phyloP scores from a whole-genome alignment of 768 basidiomycete genomes.

The Agaricus blazei region DNA sequence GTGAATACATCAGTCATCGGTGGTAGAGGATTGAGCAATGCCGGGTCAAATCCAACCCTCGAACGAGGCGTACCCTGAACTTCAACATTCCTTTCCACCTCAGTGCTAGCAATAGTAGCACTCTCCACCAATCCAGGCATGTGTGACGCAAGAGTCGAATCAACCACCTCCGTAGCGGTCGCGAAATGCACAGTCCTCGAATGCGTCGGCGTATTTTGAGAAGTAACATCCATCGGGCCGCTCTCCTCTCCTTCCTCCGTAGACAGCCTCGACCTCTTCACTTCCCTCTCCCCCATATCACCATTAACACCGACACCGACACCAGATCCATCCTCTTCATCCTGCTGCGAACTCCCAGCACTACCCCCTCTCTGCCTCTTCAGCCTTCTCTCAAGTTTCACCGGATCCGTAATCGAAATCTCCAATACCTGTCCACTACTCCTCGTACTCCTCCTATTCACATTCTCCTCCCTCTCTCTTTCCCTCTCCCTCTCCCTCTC shows the following conservation, averaged over 20 bases:
- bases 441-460: slow-evolving; percentile 63
- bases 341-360: slow-evolving; percentile 42
- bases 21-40: slow-evolving; percentile 48
- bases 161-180: slow-evolving; percentile 20
- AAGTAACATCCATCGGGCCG: slow-evolving; percentile 42
- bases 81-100: slow-evolving; percentile 19
- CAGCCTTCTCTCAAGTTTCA: slow-evolving; percentile 66
- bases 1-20: slow-evolving; percentile 11
- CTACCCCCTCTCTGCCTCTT: slow-evolving; percentile 63
- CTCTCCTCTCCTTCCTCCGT: slow-evolving; percentile 42
- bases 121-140: slow-evolving; percentile 6
- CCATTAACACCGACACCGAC: slow-evolving; percentile 28
- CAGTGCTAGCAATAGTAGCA: slow-evolving; percentile 1
- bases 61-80: slow-evolving; percentile 31
- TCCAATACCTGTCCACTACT: slow-evolving; percentile 71
- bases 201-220: slow-evolving; percentile 27
- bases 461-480: slow-evolving; percentile 25
- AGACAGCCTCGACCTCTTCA: slow-evolving; percentile 53
- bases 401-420: slow-evolving; percentile 67
- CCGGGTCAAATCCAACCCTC: slow-evolving; percentile 42
- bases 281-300: slow-evolving; percentile 34
- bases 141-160: slow-evolving; percentile 15
- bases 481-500: slow-evolving; percentile 33
- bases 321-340: slow-evolving; percentile 49
- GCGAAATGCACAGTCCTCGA: slow-evolving; percentile 15